Base-by-base conservation (phyloP, 768 basidiomycete species). In the Podaxis rugospora region DNA sequence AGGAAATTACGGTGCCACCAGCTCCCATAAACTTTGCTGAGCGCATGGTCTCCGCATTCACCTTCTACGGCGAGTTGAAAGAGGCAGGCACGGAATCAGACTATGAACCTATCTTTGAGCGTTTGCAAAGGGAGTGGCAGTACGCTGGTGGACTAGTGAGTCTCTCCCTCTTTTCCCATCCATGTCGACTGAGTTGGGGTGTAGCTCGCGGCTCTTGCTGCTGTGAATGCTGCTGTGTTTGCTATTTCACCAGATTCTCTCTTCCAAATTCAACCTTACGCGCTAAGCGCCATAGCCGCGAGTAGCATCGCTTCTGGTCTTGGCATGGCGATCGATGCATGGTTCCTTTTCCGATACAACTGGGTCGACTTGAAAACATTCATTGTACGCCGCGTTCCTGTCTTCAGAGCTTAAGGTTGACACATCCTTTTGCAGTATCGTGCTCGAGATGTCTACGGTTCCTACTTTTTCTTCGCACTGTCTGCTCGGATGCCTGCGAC, bases 401-500 rank as follows among this genome's bases (percentile, higher is more conserved):
- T 42, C 36, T 50, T 47, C 52, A 50, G 32, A 14, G 27, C 54
- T 25, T 6, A 37, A n/a, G 10, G 11, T 5, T 13, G 55, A 42
- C 44, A n/a, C 16, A 46, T 23, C 28, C 6, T 35, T 52, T 53
- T 23, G 14, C 21, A 69, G 86, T 81, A 46, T 4, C 78, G 80
- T 25, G 80, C 89, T 0, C 70, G 66, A 6, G 89, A 89, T 66
- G 63, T 90, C 35, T 87, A 83, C 63, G 76, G 74, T 23, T 78
- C 79, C 9, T 87, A 87, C 69, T 76, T 88, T 59, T 90, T 89
- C 75, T 91, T 91, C 70, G 77, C 84, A 28, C 76, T 91, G 13
- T 83, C 85, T 1, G 78, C 88, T 5, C 81, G 88, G 21, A 73
- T 89, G 11, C 89, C 89, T 0, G 79, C 82, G 0, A 63, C 89